These are phyloP conservation scores for Scheffersomyces insectosa DNA, from an alignment of 1,139 yeast species.

Conservation along the genomic window DNA sequence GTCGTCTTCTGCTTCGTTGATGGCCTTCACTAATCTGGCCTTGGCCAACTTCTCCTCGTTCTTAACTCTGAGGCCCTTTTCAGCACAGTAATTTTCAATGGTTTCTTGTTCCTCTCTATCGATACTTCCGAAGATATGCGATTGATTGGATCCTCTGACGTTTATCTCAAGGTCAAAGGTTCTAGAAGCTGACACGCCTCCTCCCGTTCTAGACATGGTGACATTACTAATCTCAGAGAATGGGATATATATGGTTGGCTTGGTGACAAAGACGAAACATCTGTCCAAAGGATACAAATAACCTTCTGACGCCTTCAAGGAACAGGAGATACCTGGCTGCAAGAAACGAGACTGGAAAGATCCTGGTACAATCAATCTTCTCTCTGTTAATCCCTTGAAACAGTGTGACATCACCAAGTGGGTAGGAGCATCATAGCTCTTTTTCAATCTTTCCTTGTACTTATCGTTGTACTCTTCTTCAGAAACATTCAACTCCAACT, in stretches of 20 bases:
- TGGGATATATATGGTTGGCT: constrained; percentile 92
- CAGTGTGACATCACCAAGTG: constrained; percentile 88
- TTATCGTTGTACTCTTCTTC: constrained; percentile 78
- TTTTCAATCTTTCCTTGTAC: constrained; percentile 76
- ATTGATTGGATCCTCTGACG: constrained; percentile 62
- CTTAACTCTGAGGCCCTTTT: constrained; percentile 77
- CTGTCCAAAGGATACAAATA: constrained; percentile 87
- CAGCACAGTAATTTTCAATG: constrained; percentile 72
- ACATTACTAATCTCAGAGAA: constrained; percentile 75
- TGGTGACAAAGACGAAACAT: constrained; percentile 86
- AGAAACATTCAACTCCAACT: constrained; percentile 81
- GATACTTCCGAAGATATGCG: constrained; percentile 86
- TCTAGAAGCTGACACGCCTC: constrained; percentile 74
- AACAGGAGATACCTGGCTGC: constrained; percentile 87
- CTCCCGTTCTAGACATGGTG: constrained; percentile 87
- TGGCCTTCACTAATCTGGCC: constrained; percentile 72
- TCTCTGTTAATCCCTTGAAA: constrained; percentile 85
- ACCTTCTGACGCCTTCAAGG: constrained; percentile 94
- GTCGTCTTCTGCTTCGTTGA: constrained; percentile 69
- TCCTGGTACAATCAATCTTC: constrained; percentile 87
- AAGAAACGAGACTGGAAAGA: constrained; percentile 68
- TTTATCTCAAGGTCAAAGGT: constrained; percentile 90
- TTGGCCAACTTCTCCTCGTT: constrained; percentile 90
- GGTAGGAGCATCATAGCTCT: constrained; percentile 77
- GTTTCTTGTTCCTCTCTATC: constrained; percentile 86